Evolutionary conservation across 768 basidiomycete genomes (phyloP), one percentile per base, ranked within the genome.

Genomic region (Pulveroboletus frians): DNA sequence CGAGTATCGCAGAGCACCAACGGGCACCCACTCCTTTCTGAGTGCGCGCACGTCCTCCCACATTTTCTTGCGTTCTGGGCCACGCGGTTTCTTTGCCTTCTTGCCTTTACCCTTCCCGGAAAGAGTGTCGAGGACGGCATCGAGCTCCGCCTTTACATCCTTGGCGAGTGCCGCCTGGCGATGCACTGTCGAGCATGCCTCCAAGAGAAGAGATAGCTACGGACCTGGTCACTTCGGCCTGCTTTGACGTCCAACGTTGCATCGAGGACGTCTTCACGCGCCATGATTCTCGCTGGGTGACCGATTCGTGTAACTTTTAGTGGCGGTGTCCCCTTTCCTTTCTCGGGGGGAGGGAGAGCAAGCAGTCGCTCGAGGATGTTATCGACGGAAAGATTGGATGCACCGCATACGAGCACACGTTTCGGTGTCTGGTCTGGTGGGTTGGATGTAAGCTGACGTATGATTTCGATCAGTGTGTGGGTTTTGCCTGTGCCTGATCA

Each of bases 311-410:
- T 92, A 7, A 85, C 79, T 61, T 76, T 83, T 10, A 89, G 56
- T 3, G 52, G 56, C 3, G 52, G 53, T 13, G 13, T 14, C 51
- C 69, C 76, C 18, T 72, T 68, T 4, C 72, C 73, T 43, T 77
- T 81, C 21, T 76, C 76, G 1, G 67, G 57, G 0, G 68, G 52
- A 11, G 85, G 83, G 4, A 88, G 69, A 14, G 76, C 77, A 14
- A 89, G 73, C 9, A 99, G 74, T 17, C 96, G 78, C 57, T 94
- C 86, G 11, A 99, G 76, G 34, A 99, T 86, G 66, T 99, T 99
- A 66, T 99, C 96, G 1, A 96, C 92, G 1, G 94, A 88, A 43
- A 99, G 74, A 58, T 99, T 96, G 3, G 89, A 92, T 8, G 92
- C 93, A 18, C 93, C 92, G 60, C 94, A 96, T 4, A 97, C 84